Percentiles rank a stretch among this genome's conserved stretches.
phyloP scores from a whole-genome alignment of 2,329 filamentous ascomycete species.

The Verticillium isaacii region DNA sequence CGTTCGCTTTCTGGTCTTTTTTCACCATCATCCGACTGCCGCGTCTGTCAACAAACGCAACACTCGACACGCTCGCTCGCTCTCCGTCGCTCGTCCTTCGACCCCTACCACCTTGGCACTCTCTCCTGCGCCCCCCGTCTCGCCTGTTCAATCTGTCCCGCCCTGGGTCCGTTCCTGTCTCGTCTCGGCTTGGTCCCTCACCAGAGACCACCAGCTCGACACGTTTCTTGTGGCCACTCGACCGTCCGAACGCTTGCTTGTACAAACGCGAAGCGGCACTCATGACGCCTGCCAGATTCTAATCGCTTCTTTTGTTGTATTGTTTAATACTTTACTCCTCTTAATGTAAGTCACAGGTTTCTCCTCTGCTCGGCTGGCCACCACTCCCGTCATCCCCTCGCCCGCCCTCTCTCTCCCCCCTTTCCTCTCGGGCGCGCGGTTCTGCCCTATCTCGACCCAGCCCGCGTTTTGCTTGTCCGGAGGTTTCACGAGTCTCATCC shows the following conservation, averaged over 20 bases:
- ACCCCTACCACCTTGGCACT: background rate
- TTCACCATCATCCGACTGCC: background rate
- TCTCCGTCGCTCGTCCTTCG: background rate
- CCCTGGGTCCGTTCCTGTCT: background rate
- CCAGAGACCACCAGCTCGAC: background rate
- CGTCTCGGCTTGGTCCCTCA: background rate
- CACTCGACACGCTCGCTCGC: background rate
- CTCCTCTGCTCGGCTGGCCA: background rate
- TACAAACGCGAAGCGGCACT: background rate
- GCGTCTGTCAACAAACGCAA: slow-evolving; percentile 1
- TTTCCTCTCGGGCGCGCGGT: background rate
- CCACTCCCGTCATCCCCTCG: background rate
- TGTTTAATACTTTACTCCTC: background rate
- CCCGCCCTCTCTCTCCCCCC: background rate
- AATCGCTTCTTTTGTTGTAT: background rate
- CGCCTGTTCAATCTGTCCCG: background rate
- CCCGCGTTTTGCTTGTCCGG: background rate
- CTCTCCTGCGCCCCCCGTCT: background rate
- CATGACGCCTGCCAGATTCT: background rate
- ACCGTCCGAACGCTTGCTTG: background rate
- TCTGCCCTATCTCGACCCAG: background rate
- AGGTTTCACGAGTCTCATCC: background rate
- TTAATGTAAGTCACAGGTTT: background rate
- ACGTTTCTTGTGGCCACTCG: background rate
- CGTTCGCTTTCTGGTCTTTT: background rate